Evolutionary conservation across 371 early-diverging fungal genomes (phyloP), one percentile per base, ranked within the genome.

Genomic region (Rhizopus microsporus): DNA sequence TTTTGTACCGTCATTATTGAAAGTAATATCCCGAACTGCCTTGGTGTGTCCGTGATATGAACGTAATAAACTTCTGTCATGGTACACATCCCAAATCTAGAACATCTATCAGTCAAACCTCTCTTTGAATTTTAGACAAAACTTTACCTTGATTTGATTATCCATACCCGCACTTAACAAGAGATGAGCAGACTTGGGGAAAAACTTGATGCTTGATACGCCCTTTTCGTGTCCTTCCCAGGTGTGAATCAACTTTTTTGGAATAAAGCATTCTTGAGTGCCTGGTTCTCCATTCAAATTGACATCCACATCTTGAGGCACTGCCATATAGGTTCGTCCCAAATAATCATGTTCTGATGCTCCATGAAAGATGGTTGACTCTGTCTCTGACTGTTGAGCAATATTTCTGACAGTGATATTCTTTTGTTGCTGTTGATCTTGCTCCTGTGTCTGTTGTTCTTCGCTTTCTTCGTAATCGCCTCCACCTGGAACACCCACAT

Each of bases 191-290:
- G 89, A 88, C 30, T 81, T 81, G 0, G 98, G 99, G 46, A 97
- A 87, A 67, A 95, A 92, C 45, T 91, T 81, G 57, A 97, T 91
- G 13, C 90, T 88, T 29, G 92, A 92, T 12, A 96, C 96, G 12
- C 93, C 98, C 59, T 93, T 93, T 32, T 86, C 86, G 66, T 97
- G 98, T 1, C 96, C 98, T 29, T 85, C 84, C 90, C 93, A 98
- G 7, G 96, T 95, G 68, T 95, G 94, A 51, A 96, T 78, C 37
- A 88, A 70, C 52, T 75, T 77, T 63, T 94, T 94, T 35, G 97
- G 97, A 33, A 93, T 79, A 67, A 87, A 94, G 67, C 93, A 92
- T 52, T 90, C 85, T 63, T 91, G 86, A 12, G 72, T 63, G 7
- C 93, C 93, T 6, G 90, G 73, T 54, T 91, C 92, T 5, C 85